Base-by-base conservation (phyloP, 805 yeast species). In the Komagataella kurtzmanii region DNA sequence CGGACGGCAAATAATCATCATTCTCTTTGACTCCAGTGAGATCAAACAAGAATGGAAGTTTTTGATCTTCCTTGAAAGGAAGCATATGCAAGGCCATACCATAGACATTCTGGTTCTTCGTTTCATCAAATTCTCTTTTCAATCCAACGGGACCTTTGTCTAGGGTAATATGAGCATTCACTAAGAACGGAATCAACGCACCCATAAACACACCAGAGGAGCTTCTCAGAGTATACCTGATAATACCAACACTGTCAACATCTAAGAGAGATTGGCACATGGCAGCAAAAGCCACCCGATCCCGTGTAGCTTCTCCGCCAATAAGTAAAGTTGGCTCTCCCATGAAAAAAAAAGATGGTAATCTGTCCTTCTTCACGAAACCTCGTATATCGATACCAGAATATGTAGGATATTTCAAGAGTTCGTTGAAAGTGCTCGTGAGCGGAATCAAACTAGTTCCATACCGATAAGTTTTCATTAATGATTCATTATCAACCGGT, bases 21-120 rank as follows among this genome's bases (percentile, higher is more conserved):
- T 54, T 55, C 1, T 72, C 70, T 23, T 58, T 60, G 12, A 71
- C 53, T 3, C 69, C 62, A 7, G 64, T 59, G 23, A 79, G 55
- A 44, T 62, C 60, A 5, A 72, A 68, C 57, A 84, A 77, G 21
- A 70, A 71, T 2, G 89, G 79, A 14, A 80, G 69, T 56, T 78
- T 77, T 55, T 80, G 84, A 62, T 89, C 96, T 56, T 87, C 95
- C 46, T 76, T 74, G 63, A 77, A 86, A 1, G 96, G 93, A 10
- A 88, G 61, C 48, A 81, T 68, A 10, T 73, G 72, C 55, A 81
- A 61, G 1, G 75, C 65, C 51, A 87, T 71, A 0, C 74, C 72
- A 53, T 75, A 68, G 17, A 61, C 53, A 12, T 61, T 60, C 46
- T 66, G 65, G 1, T 50, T 54, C 2, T 53, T 53, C 7, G 49